Conservation (phyloP, 1,284 basidiomycete genomes). For the Coniferiporia sulphurascens region DNA sequence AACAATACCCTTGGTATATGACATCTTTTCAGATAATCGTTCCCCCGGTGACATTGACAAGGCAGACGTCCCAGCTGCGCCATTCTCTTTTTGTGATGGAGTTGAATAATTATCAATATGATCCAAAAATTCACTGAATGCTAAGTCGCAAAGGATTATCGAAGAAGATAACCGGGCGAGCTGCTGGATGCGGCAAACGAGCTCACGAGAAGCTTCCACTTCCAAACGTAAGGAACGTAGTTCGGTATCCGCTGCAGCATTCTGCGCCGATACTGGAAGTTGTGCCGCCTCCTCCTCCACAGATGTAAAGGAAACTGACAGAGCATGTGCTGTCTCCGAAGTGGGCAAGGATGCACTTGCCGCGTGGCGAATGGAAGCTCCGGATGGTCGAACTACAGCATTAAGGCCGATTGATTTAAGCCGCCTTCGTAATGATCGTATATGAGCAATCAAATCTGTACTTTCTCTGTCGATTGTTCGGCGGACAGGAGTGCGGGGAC, state of each 20-base stretch:
- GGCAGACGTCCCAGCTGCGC: not conserved
- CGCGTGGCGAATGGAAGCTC: constrained; percentile 20
- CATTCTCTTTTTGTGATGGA: not conserved
- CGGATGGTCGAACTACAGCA: constrained; percentile 31
- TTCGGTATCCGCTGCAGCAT: constrained; percentile 45
- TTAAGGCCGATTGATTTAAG: constrained; percentile 39
- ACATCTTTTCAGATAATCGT: constrained; percentile 55
- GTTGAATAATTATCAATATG: constrained; percentile 75
- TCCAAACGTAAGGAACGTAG: constrained; percentile 57
- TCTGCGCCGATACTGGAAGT: constrained; percentile 42
- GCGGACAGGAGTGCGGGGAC: constrained; percentile 5
- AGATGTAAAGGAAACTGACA: constrained; percentile 42
- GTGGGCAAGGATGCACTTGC: constrained; percentile 49
- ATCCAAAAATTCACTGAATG: constrained; percentile 75
- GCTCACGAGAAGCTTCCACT: constrained; percentile 42
- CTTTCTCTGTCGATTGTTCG: constrained; percentile 4
- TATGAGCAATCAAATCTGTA: constrained; percentile 6
- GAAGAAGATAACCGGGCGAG: constrained; percentile 48
- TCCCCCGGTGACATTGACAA: constrained; percentile 48
- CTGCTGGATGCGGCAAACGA: constrained; percentile 47
- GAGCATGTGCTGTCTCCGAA: constrained; percentile 38
- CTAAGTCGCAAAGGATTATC: constrained; percentile 58
- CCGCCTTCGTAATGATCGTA: constrained; percentile 17
- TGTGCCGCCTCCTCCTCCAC: constrained; percentile 42
- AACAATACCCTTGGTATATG: constrained; percentile 53